Percentiles rank a stretch among this genome's conserved stretches.
phyloP scores from a whole-genome alignment of 2,329 filamentous ascomycete genomes.

The Penicillium sp. region DNA sequence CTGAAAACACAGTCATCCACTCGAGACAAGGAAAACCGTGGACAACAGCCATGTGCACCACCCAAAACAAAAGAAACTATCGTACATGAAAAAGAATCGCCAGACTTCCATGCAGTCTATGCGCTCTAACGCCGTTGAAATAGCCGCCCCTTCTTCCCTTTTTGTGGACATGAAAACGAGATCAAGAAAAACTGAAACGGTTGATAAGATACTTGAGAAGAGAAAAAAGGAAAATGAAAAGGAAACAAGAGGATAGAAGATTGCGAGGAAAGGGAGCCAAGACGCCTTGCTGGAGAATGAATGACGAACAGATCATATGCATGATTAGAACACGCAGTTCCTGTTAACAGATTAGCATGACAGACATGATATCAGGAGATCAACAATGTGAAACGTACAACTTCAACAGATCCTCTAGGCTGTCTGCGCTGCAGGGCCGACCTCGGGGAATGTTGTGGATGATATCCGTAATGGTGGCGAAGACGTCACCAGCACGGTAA shows the following conservation, averaged over 20 bases:
- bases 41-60: neutral
- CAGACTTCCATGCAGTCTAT: neutral
- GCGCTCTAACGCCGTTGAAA: slow-evolving; percentile 9
- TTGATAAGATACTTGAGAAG: slow-evolving; percentile 2
- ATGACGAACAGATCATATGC: neutral
- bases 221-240: slow-evolving; percentile 9
- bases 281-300: slow-evolving; percentile 16
- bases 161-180: neutral
- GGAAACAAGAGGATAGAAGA: neutral
- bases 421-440: slow-evolving; percentile 50
- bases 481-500: slow-evolving; percentile 86
- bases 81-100: neutral
- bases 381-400: slow-evolving; percentile 43
- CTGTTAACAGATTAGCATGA: slow-evolving; percentile 18
- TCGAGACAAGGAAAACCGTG: neutral
- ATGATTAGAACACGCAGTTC: slow-evolving; percentile 31
- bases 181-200: slow-evolving; percentile 15
- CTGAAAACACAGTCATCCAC: neutral
- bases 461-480: slow-evolving; percentile 84
- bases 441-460: slow-evolving; percentile 76
- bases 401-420: slow-evolving; percentile 58
- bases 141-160: slow-evolving; percentile 1
- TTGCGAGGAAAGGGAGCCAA: slow-evolving; percentile 2
- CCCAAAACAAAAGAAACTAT: neutral
- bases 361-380: neutral